phyloP scores from a whole-genome alignment of 805 yeast genomes.

The Nadsonia fulvescens region DNA sequence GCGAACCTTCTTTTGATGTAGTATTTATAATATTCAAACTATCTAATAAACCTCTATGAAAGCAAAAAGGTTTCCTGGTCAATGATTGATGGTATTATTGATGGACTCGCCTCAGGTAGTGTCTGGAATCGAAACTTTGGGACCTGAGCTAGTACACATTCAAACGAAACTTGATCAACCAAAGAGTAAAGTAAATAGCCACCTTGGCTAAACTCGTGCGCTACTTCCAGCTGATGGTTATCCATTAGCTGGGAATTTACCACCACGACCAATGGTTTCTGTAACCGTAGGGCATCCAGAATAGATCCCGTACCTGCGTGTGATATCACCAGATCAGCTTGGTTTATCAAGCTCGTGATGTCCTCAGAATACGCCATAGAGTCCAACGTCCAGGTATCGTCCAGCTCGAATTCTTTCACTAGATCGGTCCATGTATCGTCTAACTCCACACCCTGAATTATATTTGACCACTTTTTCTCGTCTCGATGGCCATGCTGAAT shows the following conservation, averaged over 20 bases:
- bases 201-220: conserved; percentile 29
- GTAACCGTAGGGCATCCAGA: conserved; percentile 46
- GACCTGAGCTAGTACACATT: conserved; percentile 1
- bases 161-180: not conserved
- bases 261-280: conserved; percentile 47
- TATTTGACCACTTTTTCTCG: conserved; percentile 7
- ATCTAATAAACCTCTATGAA: too few species aligned
- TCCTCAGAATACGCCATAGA: conserved; percentile 29
- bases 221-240: conserved; percentile 71
- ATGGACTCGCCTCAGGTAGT: conserved; percentile 8
- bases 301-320: conserved; percentile 93
- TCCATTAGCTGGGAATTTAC: conserved; percentile 62
- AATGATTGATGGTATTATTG: conserved; percentile 8
- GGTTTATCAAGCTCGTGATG: conserved; percentile 24
- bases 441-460: conserved; percentile 1
- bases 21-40: not conserved
- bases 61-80: conserved; percentile 10
- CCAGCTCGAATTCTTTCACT: conserved; percentile 3
- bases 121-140: conserved; percentile 5
- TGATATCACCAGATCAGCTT: conserved; percentile 48
- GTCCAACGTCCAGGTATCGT: conserved; percentile 27
- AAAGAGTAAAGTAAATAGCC: conserved; percentile 15
- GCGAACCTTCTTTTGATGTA: not conserved
- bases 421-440: too few species aligned
- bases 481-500: conserved; percentile 43